Percentiles rank a stretch among this genome's conserved stretches.
Conservation (phyloP, 306 rosid genomes). For the Prunus persica region Prunus_persica_NCBIv2 NC_034010.1:22200001-22200500, state of each 20-base stretch:
- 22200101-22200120: neutral
- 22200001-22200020: neutral
- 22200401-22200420: neutral
- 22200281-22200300: neutral
- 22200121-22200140: neutral
- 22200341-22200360: neutral
- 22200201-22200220: neutral
- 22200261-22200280: neutral
- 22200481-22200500: too few relatives aligned
- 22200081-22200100: neutral
- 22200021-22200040: neutral
- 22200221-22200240: neutral
- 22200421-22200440: neutral
- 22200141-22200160: neutral
- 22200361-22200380: neutral
- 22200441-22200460: neutral
- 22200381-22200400: neutral
- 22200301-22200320: neutral
- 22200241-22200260: constrained; percentile 14
- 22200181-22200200: constrained; percentile 3
- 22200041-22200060: neutral
- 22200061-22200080: neutral
- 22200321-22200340: neutral
- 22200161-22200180: neutral
- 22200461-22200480: too few relatives aligned